Percentiles rank a stretch among this genome's conserved stretches.
Evolutionary conservation across 495 filamentous ascomycete genomes (phyloP).

Genomic region (Bryoglossum gracile): DNA sequence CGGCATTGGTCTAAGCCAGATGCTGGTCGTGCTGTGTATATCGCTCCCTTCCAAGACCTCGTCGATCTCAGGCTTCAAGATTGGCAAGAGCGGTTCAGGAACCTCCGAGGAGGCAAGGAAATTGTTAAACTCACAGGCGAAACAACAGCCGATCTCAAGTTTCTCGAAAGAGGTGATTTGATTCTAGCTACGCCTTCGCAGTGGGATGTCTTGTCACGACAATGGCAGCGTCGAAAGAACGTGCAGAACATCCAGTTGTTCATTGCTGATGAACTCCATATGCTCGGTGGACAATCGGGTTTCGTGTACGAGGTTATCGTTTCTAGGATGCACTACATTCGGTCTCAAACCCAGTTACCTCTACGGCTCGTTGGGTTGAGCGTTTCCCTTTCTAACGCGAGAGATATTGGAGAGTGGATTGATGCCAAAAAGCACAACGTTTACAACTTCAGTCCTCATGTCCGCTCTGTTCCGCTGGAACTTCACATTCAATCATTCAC

Average conservation of each 20-base stretch:
- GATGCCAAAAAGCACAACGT: slow-evolving; percentile 98
- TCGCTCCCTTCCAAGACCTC: slow-evolving; percentile 93
- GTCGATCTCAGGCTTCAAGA: slow-evolving; percentile 73
- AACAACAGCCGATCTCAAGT: slow-evolving; percentile 81
- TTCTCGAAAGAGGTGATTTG: slow-evolving; percentile 82
- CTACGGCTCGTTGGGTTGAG: slow-evolving; percentile 88
- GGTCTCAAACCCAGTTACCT: slow-evolving; percentile 73
- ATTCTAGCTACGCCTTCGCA: slow-evolving; percentile 88
- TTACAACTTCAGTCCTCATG: slow-evolving; percentile 94
- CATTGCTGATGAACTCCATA: slow-evolving; percentile 92
- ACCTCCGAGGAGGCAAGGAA: slow-evolving; percentile 75
- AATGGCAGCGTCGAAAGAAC: slow-evolving; percentile 94
- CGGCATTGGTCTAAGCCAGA: slow-evolving; percentile 74
- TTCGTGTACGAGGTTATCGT: slow-evolving; percentile 94
- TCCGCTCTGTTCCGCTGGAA: slow-evolving; percentile 80
- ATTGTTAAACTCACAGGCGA: slow-evolving; percentile 94
- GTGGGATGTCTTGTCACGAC: slow-evolving; percentile 92
- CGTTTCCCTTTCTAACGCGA: slow-evolving; percentile 85
- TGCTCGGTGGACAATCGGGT: slow-evolving; percentile 84
- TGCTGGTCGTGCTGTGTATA: slow-evolving; percentile 80
- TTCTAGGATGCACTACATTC: slow-evolving; percentile 95
- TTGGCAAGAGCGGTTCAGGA: slow-evolving; percentile 71
- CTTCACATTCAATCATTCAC: slow-evolving; percentile 93
- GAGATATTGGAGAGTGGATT: slow-evolving; percentile 97
- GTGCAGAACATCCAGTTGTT: slow-evolving; percentile 86